A percentile compares a stretch with the other conserved stretches of the same genome.
Conservation (phyloP, 2,329 filamentous ascomycete genomes). For the Fusarium sp. region DNA sequence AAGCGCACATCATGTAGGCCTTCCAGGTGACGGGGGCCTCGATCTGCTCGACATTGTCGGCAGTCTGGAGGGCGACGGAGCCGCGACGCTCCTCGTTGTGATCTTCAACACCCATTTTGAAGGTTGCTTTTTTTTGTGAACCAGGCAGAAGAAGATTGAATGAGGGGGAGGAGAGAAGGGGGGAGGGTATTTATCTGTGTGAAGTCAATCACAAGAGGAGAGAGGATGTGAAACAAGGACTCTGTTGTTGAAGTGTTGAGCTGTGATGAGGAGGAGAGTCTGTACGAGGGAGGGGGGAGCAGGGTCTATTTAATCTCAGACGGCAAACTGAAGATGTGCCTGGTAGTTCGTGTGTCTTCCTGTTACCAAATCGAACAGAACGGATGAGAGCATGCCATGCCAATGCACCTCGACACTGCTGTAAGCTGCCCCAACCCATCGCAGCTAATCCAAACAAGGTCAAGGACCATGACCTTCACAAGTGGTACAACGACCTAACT, state of each 20-base stretch:
- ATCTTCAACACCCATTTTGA: slow-evolving; percentile 40
- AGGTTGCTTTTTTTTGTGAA: background rate
- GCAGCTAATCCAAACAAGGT: slow-evolving; percentile 2
- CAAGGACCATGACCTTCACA: background rate
- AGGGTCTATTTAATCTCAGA: slow-evolving; percentile 43
- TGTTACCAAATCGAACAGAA: background rate
- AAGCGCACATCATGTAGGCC: slow-evolving; percentile 76
- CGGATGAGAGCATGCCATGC: background rate
- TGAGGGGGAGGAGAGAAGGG: background rate
- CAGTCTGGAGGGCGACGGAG: slow-evolving; percentile 52
- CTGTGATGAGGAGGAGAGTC: slow-evolving; percentile 31
- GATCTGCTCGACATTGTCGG: slow-evolving; percentile 66
- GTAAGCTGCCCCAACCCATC: background rate
- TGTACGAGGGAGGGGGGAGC: slow-evolving; percentile 37
- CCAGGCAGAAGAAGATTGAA: slow-evolving; percentile 2
- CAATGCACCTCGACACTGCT: background rate
- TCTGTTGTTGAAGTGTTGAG: slow-evolving; percentile 26
- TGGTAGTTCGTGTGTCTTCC: background rate
- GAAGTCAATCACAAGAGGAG: slow-evolving; percentile 18
- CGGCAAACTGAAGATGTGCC: slow-evolving; percentile 16
- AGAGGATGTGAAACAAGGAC: slow-evolving; percentile 1
- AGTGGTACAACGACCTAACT: slow-evolving; percentile 1
- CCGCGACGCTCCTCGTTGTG: slow-evolving; percentile 38
- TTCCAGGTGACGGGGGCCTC: slow-evolving; percentile 76
- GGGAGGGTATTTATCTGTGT: background rate